phyloP scores from a whole-genome alignment of 2,329 filamentous ascomycete genomes.

The Xylaria sp. region DNA sequence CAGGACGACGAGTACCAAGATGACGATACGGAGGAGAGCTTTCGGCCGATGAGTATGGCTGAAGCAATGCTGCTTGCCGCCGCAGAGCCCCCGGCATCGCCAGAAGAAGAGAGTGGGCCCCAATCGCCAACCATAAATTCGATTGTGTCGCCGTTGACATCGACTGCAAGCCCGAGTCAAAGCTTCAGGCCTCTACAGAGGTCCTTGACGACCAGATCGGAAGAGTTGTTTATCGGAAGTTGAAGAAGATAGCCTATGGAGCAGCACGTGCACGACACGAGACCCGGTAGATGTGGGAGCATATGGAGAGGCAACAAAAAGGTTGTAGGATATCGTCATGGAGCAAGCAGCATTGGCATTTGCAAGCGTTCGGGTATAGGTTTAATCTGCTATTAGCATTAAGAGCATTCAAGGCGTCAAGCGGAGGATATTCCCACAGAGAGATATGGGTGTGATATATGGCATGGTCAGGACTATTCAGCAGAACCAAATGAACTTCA shows the following conservation, averaged over 20 bases:
- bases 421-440: constrained; percentile 25
- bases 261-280: background rate
- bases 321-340: background rate
- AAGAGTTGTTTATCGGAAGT: constrained; percentile 43
- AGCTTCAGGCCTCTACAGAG: constrained; percentile 35
- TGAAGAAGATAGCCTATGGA: constrained; percentile 10
- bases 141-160: constrained; percentile 45
- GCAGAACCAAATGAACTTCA: background rate
- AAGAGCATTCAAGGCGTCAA: background rate
- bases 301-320: background rate
- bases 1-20: constrained; percentile 13
- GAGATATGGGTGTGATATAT: constrained; percentile 11
- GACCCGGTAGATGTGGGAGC: background rate
- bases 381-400: constrained; percentile 4
- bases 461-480: constrained; percentile 4
- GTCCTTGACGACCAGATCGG: constrained; percentile 45
- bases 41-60: constrained; percentile 29
- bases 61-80: constrained; percentile 33
- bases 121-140: constrained; percentile 16
- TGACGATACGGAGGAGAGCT: constrained; percentile 26
- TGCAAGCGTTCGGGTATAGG: constrained; percentile 12
- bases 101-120: constrained; percentile 22
- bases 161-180: constrained; percentile 31
- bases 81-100: constrained; percentile 26
- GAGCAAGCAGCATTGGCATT: constrained; percentile 16